These are phyloP conservation scores for Chenopodium suecicum DNA, from an alignment of 148 eudicot species.

Conservation along the genomic window DNA sequence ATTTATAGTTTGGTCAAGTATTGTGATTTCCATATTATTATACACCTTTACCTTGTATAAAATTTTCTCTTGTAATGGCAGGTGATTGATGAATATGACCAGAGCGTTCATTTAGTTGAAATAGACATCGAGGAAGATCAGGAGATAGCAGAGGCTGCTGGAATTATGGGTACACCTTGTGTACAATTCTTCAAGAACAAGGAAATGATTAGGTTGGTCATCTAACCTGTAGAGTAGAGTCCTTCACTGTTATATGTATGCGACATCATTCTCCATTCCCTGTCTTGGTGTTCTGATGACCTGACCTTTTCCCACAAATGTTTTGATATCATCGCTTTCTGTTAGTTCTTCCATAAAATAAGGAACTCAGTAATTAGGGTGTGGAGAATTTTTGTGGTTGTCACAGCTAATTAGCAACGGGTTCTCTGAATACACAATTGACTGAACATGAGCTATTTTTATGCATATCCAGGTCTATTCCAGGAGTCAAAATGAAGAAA, in stretches of 20 bases:
- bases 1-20: too few relatives aligned
- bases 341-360: background rate
- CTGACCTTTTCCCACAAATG: background rate
- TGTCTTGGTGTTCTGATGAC: background rate
- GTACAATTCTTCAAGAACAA: conserved; percentile 98
- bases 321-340: background rate
- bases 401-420: background rate
- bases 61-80: conserved; percentile 32
- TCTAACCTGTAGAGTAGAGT: background rate
- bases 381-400: background rate
- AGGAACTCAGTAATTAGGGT: background rate
- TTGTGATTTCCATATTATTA: too few relatives aligned
- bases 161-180: conserved; percentile 98
- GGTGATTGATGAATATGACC: conserved; percentile 91
- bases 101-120: conserved; percentile 86
- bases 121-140: conserved; percentile 96
- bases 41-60: background rate
- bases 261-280: background rate
- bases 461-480: conserved; percentile 63
- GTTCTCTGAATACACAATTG: background rate
- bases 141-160: conserved; percentile 98
- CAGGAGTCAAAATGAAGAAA: conserved; percentile 99
- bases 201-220: conserved; percentile 83
- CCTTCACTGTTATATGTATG: background rate
- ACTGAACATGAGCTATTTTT: background rate